These are phyloP conservation scores for Linum trigynum DNA, from an alignment of 345 rosid species.

Conservation along the genomic window DNA sequence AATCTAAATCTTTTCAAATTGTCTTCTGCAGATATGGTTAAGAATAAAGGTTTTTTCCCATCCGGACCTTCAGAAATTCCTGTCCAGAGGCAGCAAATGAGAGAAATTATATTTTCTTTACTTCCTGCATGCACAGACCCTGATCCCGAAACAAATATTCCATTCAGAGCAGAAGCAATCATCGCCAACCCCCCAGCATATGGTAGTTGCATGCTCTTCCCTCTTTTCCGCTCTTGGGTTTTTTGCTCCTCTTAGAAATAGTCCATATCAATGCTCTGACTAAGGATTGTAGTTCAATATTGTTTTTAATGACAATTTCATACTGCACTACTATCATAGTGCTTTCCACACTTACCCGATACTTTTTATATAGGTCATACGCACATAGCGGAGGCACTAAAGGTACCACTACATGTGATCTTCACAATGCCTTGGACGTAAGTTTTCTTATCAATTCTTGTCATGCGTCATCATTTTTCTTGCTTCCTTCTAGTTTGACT, in stretches of 20 bases:
- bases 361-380: conserved; percentile 36
- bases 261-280: neutral
- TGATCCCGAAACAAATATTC: conserved; percentile 29
- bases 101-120: conserved; percentile 39
- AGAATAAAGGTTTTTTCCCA: conserved; percentile 58
- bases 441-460: conserved; percentile 16
- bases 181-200: conserved; percentile 58
- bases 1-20: neutral
- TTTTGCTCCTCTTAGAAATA: neutral
- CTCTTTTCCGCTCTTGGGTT: neutral
- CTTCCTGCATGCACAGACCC: conserved; percentile 37
- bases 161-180: conserved; percentile 40
- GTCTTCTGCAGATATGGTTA: conserved; percentile 45
- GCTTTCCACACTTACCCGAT: neutral
- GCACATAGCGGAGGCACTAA: conserved; percentile 43
- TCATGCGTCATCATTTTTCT: neutral
- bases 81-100: conserved; percentile 41
- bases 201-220: conserved; percentile 19
- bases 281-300: neutral
- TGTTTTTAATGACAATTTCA: neutral
- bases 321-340: neutral
- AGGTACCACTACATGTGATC: conserved; percentile 40
- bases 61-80: conserved; percentile 50
- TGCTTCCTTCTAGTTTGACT: neutral
- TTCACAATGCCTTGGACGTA: conserved; percentile 68